These are phyloP conservation scores for Boletus tomentosulus DNA, from an alignment of 768 basidiomycete genomes.

Conservation along the genomic window DNA sequence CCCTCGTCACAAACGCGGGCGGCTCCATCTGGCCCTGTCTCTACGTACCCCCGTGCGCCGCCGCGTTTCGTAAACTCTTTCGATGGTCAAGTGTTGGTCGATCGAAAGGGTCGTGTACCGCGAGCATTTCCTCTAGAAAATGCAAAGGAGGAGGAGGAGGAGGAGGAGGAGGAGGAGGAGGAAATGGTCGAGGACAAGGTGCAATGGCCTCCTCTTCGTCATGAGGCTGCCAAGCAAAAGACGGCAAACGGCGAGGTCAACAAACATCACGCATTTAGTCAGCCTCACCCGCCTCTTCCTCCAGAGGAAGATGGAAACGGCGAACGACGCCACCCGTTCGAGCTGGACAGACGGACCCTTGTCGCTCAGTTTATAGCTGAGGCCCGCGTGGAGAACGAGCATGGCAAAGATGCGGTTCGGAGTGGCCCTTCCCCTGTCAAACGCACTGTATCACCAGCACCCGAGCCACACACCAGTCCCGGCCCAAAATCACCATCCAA, in stretches of 20 bases:
- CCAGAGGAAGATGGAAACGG: not conserved
- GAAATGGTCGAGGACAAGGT: not conserved
- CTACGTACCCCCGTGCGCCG: constrained; percentile 12
- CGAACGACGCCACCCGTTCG: not conserved
- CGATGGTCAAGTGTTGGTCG: constrained; percentile 17
- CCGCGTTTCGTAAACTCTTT: constrained; percentile 20
- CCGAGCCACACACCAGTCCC: not conserved
- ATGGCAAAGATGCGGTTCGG: not conserved
- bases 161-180: not conserved
- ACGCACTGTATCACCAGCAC: not conserved
- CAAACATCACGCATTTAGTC: constrained; percentile 18
- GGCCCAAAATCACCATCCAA: not conserved
- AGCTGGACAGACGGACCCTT: not conserved
- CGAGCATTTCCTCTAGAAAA: not conserved
- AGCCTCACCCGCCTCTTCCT: not conserved
- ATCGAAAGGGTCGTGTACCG: constrained; percentile 14
- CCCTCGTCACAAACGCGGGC: not conserved
- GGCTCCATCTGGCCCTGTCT: not conserved
- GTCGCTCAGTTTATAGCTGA: constrained; percentile 2
- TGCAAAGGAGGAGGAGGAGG: not conserved
- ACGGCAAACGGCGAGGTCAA: not conserved
- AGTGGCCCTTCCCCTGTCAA: constrained; percentile 2
- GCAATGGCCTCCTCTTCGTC: constrained; percentile 17
- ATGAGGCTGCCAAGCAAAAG: not conserved
- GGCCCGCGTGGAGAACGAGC: not conserved